These are phyloP conservation scores for Cyberlindnera suaveolens DNA, from an alignment of 805 yeast genomes.

Conservation along the genomic window DNA sequence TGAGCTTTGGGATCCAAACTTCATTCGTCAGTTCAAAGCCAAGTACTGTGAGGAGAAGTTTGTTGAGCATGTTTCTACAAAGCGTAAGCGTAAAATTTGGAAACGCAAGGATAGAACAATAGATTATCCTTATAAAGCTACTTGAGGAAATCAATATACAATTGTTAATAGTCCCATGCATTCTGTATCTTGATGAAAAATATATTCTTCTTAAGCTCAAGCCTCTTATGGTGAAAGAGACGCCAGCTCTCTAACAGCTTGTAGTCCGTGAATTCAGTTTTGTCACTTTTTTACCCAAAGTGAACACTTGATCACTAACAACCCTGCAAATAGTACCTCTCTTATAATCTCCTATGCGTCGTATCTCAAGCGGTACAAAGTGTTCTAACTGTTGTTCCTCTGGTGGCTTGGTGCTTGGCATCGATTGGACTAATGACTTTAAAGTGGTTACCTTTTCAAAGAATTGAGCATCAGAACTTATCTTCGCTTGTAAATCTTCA, in stretches of 20 bases:
- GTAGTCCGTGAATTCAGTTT: neutral
- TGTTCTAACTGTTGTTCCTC: too few relatives aligned
- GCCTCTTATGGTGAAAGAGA: neutral
- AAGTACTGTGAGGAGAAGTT: conserved; percentile 72
- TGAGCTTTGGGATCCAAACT: conserved; percentile 95
- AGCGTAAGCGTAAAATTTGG: conserved; percentile 89
- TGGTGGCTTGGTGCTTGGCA: neutral
- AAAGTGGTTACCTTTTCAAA: neutral
- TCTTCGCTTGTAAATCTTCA: conserved; percentile 1
- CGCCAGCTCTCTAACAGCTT: too few relatives aligned
- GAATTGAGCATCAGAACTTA: conserved; percentile 6
- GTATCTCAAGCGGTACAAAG: neutral
- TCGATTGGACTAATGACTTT: neutral
- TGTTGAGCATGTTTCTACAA: conserved; percentile 77
- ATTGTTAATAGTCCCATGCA: neutral
- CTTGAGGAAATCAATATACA: neutral
- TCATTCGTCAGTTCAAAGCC: conserved; percentile 64
- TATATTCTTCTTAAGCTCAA: neutral
- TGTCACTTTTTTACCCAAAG: conserved; percentile 1
- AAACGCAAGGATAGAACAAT: conserved; percentile 75
- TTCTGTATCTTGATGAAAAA: neutral
- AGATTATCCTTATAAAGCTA: conserved; percentile 75
- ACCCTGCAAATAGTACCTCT: neutral
- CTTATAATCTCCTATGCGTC: neutral
- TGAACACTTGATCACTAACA: neutral